Percentiles rank a stretch among this genome's conserved stretches.
Evolutionary conservation across 345 rosid species (phyloP).

Genomic region (Eucalyptus rudis): DNA sequence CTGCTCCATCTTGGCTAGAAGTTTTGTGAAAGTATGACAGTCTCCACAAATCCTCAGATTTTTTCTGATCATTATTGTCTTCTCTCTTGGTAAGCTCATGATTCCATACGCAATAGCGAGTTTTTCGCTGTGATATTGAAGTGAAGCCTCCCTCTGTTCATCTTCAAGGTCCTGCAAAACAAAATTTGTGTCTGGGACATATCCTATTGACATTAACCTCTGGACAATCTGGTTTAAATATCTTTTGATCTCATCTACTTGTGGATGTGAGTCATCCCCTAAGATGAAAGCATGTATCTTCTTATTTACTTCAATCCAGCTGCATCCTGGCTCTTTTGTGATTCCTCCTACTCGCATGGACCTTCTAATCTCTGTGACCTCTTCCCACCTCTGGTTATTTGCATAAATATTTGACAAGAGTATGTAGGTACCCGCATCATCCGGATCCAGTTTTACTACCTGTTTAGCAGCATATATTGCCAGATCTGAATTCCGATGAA

Average conservation of each 20-base stretch:
- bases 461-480: slow-evolving; percentile 50
- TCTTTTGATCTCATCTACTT: slow-evolving; percentile 20
- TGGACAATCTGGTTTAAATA: slow-evolving; percentile 21
- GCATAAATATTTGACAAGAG: slow-evolving; percentile 67
- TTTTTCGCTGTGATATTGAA: slow-evolving; percentile 57
- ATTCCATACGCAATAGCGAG: slow-evolving; percentile 48
- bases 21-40: slow-evolving; percentile 53
- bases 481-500: slow-evolving; percentile 36
- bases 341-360: slow-evolving; percentile 35
- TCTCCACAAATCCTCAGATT: slow-evolving; percentile 62
- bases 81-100: slow-evolving; percentile 16
- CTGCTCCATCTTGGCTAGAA: slow-evolving; percentile 35
- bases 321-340: slow-evolving; percentile 60
- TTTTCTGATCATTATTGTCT: slow-evolving; percentile 48
- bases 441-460: slow-evolving; percentile 38
- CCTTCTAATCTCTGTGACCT: slow-evolving; percentile 34
- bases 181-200: slow-evolving; percentile 53
- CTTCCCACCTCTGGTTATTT: slow-evolving; percentile 49
- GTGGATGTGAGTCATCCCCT: slow-evolving; percentile 57
- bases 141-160: slow-evolving; percentile 55
- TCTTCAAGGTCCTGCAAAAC: slow-evolving; percentile 63
- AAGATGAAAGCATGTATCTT: slow-evolving; percentile 51
- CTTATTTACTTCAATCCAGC: slow-evolving; percentile 63
- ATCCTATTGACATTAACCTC: slow-evolving; percentile 31
- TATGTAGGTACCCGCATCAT: slow-evolving; percentile 55